phyloP scores from a whole-genome alignment of 2,329 filamentous ascomycete genomes.

The Xylariaceae sp. region DNA sequence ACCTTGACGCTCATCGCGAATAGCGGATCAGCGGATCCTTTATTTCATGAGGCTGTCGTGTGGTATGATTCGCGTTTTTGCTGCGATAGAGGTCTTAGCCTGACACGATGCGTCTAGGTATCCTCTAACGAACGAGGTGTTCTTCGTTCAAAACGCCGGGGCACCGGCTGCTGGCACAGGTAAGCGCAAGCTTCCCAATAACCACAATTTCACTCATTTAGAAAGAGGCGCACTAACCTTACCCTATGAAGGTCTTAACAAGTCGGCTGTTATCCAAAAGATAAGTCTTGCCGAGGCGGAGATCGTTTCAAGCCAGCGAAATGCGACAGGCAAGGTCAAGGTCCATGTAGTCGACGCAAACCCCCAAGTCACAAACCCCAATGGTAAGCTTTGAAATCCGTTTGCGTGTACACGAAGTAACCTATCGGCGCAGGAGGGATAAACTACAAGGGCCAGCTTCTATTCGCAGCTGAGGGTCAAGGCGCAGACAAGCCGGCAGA shows the following conservation, averaged over 20 bases:
- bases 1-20: slow-evolving; percentile 57
- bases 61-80: slow-evolving; percentile 47
- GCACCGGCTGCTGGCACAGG: slow-evolving; percentile 53
- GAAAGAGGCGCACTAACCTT: not conserved
- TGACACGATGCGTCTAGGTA: slow-evolving; percentile 39
- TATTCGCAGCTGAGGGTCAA: slow-evolving; percentile 59
- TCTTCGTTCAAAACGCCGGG: slow-evolving; percentile 62
- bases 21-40: slow-evolving; percentile 51
- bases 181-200: not conserved
- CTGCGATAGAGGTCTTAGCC: not conserved
- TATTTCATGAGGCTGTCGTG: slow-evolving; percentile 63
- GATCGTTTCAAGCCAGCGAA: slow-evolving; percentile 46
- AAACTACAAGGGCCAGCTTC: slow-evolving; percentile 56
- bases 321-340: slow-evolving; percentile 49
- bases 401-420: not conserved
- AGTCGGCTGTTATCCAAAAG: slow-evolving; percentile 59
- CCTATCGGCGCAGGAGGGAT: slow-evolving; percentile 49
- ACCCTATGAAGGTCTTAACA: slow-evolving; percentile 49
- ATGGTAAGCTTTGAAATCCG: slow-evolving; percentile 45
- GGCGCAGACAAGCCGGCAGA: slow-evolving; percentile 50
- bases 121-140: slow-evolving; percentile 57
- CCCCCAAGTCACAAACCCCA: slow-evolving; percentile 57
- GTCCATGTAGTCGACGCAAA: slow-evolving; percentile 50
- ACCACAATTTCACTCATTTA: not conserved
- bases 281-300: slow-evolving; percentile 54